Percentiles rank a stretch among this genome's conserved stretches.
These are phyloP conservation scores for Skeletonema costatum DNA, from an alignment of 108 stramenopile species.

Conservation along the genomic window DNA sequence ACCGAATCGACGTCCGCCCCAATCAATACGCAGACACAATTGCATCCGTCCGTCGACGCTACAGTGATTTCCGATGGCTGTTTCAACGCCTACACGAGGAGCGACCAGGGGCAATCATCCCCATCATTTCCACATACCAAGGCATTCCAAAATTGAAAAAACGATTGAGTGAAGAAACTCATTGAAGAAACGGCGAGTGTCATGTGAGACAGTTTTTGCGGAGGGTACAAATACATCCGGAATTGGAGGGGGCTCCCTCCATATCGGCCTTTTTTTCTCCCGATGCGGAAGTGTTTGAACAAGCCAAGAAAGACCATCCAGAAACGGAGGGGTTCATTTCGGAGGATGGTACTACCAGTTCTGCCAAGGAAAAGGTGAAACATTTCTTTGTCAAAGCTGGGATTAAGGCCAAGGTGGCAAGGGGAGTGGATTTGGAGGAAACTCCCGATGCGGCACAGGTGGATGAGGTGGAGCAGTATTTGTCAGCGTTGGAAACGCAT, in stretches of 20 bases:
- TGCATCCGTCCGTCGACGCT: slow-evolving; percentile 73
- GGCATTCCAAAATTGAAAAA: slow-evolving; percentile 50
- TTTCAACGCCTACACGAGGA: slow-evolving; percentile 78
- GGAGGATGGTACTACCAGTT: slow-evolving; percentile 8
- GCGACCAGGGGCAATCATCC: slow-evolving; percentile 88
- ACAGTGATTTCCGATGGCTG: slow-evolving; percentile 95
- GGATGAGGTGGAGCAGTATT: slow-evolving; percentile 68
- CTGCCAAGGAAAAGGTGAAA: slow-evolving; percentile 46
- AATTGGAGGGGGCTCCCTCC: slow-evolving; percentile 69
- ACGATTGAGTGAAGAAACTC: slow-evolving; percentile 78
- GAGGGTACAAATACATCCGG: slow-evolving; percentile 74
- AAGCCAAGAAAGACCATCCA: slow-evolving; percentile 62
- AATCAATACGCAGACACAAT: slow-evolving; percentile 51
- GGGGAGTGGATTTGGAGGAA: slow-evolving; percentile 55
- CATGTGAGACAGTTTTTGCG: slow-evolving; percentile 81
- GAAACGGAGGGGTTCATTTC: slow-evolving; percentile 1
- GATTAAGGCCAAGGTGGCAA: slow-evolving; percentile 45
- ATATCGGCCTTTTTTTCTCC: slow-evolving; percentile 81
- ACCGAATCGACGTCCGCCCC: slow-evolving; percentile 58
- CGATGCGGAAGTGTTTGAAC: slow-evolving; percentile 70
- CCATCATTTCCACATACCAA: slow-evolving; percentile 93
- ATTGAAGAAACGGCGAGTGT: slow-evolving; percentile 74
- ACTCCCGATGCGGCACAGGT: slow-evolving; percentile 69
- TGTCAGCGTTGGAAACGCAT: slow-evolving; percentile 68
- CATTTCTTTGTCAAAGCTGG: slow-evolving; percentile 66